These are phyloP conservation scores for Dactylella cylindrospora DNA, from an alignment of 2,329 filamentous ascomycete species.

Conservation along the genomic window DNA sequence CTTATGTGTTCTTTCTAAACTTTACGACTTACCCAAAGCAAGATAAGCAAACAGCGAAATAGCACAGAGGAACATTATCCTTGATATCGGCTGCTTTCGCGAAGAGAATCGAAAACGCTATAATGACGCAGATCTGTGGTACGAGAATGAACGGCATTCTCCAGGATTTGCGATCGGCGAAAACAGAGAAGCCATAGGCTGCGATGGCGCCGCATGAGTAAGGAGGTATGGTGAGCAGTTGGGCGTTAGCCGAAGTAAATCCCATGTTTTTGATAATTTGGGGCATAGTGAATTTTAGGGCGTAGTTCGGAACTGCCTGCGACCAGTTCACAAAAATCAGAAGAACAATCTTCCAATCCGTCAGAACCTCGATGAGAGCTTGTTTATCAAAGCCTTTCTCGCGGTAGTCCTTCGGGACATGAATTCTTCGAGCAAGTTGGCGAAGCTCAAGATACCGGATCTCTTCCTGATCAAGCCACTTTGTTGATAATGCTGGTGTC, in stretches of 20 bases:
- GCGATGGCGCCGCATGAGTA: conserved; percentile 52
- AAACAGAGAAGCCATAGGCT: conserved; percentile 50
- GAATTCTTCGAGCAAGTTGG: conserved; percentile 50
- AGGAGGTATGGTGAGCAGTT: conserved; percentile 51
- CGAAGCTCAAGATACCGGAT: conserved; percentile 54
- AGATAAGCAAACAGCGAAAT: conserved; percentile 55
- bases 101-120: conserved; percentile 52
- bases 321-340: conserved; percentile 54
- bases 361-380: conserved; percentile 53
- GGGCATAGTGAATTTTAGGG: conserved; percentile 50
- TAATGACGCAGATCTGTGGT: conserved; percentile 51
- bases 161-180: conserved; percentile 53
- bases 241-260: conserved; percentile 51
- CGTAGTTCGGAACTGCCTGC: conserved; percentile 53
- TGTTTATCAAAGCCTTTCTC: conserved; percentile 50
- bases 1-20: conserved; percentile 40
- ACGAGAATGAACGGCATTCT: conserved; percentile 53
- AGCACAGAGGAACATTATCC: conserved; percentile 54
- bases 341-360: conserved; percentile 56
- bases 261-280: conserved; percentile 54
- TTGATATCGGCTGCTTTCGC: conserved; percentile 52
- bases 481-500: conserved; percentile 51
- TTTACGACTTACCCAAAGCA: conserved; percentile 50
- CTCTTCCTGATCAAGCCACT: conserved; percentile 54
- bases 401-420: conserved; percentile 44